Evolutionary conservation across 192 early-diverging fungal species (phyloP).

Genomic region (Radiomyces spectabilis): DNA sequence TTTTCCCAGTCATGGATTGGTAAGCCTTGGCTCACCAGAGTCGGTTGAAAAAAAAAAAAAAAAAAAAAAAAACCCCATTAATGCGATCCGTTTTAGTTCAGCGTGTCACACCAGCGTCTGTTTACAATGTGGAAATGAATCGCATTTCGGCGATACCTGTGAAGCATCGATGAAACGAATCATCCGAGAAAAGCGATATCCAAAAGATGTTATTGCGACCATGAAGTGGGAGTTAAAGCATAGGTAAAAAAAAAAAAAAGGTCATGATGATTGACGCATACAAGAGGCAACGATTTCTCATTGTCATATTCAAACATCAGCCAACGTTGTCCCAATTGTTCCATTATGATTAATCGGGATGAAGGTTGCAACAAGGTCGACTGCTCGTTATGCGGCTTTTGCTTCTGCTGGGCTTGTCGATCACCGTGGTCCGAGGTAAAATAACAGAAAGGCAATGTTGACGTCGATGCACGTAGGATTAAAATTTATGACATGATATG

Average conservation of each 20-base stretch:
- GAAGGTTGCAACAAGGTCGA: slow-evolving; percentile 70
- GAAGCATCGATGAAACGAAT: slow-evolving; percentile 35
- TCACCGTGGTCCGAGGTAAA: slow-evolving; percentile 43
- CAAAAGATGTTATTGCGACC: slow-evolving; percentile 7
- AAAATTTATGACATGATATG: background rate
- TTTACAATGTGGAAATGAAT: slow-evolving; percentile 41
- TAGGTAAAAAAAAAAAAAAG: slow-evolving; percentile 16
- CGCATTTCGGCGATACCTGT: slow-evolving; percentile 31
- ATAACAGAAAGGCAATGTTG: background rate
- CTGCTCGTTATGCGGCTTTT: slow-evolving; percentile 54
- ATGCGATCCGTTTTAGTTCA: slow-evolving; percentile 11
- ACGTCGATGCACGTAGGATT: background rate
- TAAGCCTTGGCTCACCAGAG: too few relatives aligned
- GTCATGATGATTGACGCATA: too few relatives aligned
- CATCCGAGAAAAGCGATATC: background rate
- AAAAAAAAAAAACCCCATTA: background rate
- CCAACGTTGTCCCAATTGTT: slow-evolving; percentile 59
- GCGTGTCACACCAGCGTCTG: slow-evolving; percentile 34
- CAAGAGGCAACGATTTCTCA: too few relatives aligned
- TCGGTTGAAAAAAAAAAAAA: background rate
- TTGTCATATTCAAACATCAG: slow-evolving; percentile 16
- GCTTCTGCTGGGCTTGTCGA: slow-evolving; percentile 59
- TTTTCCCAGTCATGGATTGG: slow-evolving; percentile 43
- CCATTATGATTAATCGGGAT: slow-evolving; percentile 56
- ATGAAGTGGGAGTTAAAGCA: slow-evolving; percentile 30